These are phyloP conservation scores for Nectriaceae sp. DNA, from an alignment of 2,329 filamentous ascomycete genomes.

Conservation along the genomic window DNA sequence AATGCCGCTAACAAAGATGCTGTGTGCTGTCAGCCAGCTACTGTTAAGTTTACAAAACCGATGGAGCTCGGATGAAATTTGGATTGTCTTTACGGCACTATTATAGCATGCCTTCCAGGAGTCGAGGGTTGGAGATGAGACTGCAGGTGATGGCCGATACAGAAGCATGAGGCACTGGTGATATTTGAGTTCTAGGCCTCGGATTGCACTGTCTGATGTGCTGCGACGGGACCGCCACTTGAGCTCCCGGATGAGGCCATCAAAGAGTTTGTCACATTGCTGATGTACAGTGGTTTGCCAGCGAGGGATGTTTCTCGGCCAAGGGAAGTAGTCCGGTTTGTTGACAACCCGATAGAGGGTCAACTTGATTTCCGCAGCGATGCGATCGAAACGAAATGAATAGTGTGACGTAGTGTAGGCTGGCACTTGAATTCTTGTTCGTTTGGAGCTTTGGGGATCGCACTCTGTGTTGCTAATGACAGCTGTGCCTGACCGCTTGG, in stretches of 20 bases:
- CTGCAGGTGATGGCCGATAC: conserved; percentile 31
- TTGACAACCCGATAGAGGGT: conserved; percentile 20
- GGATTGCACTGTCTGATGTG: conserved; percentile 15
- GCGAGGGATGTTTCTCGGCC: conserved; percentile 19
- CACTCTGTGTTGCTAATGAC: no score
- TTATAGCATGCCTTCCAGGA: conserved; percentile 29
- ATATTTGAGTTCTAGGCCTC: conserved; percentile 33
- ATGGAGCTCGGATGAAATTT: conserved; percentile 30
- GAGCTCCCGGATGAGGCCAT: conserved; percentile 7
- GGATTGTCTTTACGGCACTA: conserved; percentile 29
- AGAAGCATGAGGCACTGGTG: conserved; percentile 33
- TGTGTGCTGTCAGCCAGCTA: conserved; percentile 33
- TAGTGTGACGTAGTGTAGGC: conserved; percentile 10
- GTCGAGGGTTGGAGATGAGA: conserved; percentile 21
- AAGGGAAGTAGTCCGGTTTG: conserved; percentile 24
- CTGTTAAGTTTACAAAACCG: conserved; percentile 30
- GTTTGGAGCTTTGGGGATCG: no score
- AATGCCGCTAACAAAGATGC: conserved; percentile 32
- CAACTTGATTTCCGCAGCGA: conserved; percentile 14
- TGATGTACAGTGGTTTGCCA: conserved; percentile 23
- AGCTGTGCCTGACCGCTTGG: conserved; percentile 2
- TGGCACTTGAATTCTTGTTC: not conserved
- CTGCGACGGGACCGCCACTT: conserved; percentile 7
- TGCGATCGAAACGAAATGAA: conserved; percentile 13
- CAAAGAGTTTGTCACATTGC: conserved; percentile 14